Percentiles rank a stretch among this genome's conserved stretches.
Conservation (phyloP, 2,329 filamentous ascomycete genomes). For the Talaromyces marneffei region DNA sequence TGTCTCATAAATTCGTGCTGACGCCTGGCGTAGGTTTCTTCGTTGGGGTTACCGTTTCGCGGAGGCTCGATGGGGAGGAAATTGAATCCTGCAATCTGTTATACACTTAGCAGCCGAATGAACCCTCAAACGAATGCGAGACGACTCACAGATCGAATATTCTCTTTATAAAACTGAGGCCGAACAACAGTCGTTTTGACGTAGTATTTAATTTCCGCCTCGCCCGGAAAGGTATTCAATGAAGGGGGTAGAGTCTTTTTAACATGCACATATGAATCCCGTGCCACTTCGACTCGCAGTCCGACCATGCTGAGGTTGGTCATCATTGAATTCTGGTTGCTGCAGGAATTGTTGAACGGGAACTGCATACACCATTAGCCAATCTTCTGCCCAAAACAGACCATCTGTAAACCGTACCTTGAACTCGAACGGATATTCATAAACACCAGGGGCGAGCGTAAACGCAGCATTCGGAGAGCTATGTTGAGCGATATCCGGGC, state of each 20-base stretch:
- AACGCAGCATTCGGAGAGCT: constrained; percentile 33
- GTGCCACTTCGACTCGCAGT: constrained; percentile 41
- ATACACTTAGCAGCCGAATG: background rate
- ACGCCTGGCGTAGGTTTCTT: constrained; percentile 79
- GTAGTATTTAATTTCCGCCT: constrained; percentile 89
- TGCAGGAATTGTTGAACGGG: constrained; percentile 47
- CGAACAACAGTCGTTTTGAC: constrained; percentile 90
- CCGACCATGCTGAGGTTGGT: constrained; percentile 43
- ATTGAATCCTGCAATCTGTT: constrained; percentile 58
- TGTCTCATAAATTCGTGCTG: constrained; percentile 53
- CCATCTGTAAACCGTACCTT: constrained; percentile 31
- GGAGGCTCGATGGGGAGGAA: constrained; percentile 93
- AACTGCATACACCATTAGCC: constrained; percentile 27
- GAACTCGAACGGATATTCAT: constrained; percentile 47
- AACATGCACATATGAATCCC: constrained; percentile 56
- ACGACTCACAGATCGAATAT: constrained; percentile 54
- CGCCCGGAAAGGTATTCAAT: constrained; percentile 74
- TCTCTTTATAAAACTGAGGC: constrained; percentile 86
- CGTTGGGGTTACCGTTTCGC: constrained; percentile 57
- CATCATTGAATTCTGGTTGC: constrained; percentile 39
- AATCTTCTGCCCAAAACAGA: background rate
- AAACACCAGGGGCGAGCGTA: constrained; percentile 41
- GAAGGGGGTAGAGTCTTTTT: constrained; percentile 85
- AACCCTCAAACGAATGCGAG: constrained; percentile 21
- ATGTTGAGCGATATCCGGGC: constrained; percentile 36